These are phyloP conservation scores for Cicer bijugum DNA, from an alignment of 306 rosid species.

Conservation along the genomic window DNA sequence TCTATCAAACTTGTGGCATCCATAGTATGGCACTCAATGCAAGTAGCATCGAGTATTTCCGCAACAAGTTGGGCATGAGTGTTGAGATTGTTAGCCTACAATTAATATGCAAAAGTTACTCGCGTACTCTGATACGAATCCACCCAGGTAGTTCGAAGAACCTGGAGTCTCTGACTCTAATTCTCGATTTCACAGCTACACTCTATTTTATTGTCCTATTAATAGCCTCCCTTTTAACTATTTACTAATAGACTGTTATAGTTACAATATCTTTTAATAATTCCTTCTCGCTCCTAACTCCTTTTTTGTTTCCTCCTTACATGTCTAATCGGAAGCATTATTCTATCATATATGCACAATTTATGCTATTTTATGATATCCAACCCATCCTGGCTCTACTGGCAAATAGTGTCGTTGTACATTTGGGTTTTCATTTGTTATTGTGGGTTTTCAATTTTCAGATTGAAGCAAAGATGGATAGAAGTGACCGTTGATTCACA, in stretches of 20 bases:
- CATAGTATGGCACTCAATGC: neutral
- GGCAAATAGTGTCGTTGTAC: conserved; percentile 23
- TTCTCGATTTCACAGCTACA: neutral
- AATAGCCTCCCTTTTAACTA: conserved; percentile 1
- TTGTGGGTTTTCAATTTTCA: conserved; percentile 49
- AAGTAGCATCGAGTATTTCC: too few species aligned
- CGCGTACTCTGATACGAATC: neutral
- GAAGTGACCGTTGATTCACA: conserved; percentile 79
- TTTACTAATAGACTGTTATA: neutral
- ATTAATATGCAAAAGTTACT: neutral
- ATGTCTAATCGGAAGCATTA: neutral
- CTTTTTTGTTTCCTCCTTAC: neutral
- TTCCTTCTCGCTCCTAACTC: neutral
- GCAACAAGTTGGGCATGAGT: neutral
- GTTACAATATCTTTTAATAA: neutral
- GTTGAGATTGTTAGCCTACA: neutral
- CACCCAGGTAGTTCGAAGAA: neutral
- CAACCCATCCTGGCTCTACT: conserved; percentile 13
- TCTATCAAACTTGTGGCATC: neutral
- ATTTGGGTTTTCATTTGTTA: conserved; percentile 30
- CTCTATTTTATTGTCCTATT: neutral
- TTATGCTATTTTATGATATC: conserved; percentile 27
- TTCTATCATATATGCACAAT: neutral
- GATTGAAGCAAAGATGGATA: conserved; percentile 89
- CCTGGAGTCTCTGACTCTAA: neutral